A percentile compares a stretch with the other conserved stretches of the same genome.
Evolutionary conservation across 352 stramenopile genomes (phyloP).

Genomic region (Globisporangium spinosum): DNA sequence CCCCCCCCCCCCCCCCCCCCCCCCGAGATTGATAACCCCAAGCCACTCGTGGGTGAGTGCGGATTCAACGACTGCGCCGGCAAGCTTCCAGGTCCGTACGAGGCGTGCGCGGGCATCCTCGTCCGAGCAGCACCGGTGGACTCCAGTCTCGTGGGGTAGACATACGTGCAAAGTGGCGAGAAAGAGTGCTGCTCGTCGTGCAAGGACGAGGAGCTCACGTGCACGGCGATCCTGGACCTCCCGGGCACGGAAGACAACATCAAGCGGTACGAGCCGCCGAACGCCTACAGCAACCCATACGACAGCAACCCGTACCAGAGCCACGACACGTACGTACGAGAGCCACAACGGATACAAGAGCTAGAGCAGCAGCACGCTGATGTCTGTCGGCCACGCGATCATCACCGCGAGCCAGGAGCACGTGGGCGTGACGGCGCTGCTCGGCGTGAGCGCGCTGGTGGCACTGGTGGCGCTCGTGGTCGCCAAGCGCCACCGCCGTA

Average conservation of each 20-base stretch:
- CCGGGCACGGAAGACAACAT: slow-evolving; percentile 39
- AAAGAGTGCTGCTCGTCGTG: slow-evolving; percentile 51
- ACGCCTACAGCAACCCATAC: slow-evolving; percentile 23
- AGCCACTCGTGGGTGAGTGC: slow-evolving; percentile 33
- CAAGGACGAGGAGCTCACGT: slow-evolving; percentile 24
- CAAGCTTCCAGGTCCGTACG: slow-evolving; percentile 34
- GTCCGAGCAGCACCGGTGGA: slow-evolving; percentile 20
- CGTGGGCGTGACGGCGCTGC: slow-evolving; percentile 26
- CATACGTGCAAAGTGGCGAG: slow-evolving; percentile 25
- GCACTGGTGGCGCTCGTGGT: slow-evolving; percentile 52
- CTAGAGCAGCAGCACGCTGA: slow-evolving; percentile 18
- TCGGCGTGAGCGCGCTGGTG: slow-evolving; percentile 38
- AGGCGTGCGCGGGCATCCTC: slow-evolving; percentile 46
- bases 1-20: too few relatives aligned
- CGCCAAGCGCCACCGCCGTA: slow-evolving; percentile 34
- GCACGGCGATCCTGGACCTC: slow-evolving; percentile 41
- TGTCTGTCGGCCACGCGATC: slow-evolving; percentile 21
- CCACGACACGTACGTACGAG: slow-evolving; percentile 3
- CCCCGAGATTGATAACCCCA: slow-evolving; percentile 37
- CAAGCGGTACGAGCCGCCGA: slow-evolving; percentile 49
- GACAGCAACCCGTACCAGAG: slow-evolving; percentile 16
- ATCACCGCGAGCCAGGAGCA: slow-evolving; percentile 28
- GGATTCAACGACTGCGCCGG: slow-evolving; percentile 35
- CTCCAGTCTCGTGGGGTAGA: slow-evolving; percentile 9
- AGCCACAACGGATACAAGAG: slow-evolving; percentile 3